Base-by-base conservation (phyloP, 176 grass and related monocot genomes). In the Aegilops speltoides region DNA sequence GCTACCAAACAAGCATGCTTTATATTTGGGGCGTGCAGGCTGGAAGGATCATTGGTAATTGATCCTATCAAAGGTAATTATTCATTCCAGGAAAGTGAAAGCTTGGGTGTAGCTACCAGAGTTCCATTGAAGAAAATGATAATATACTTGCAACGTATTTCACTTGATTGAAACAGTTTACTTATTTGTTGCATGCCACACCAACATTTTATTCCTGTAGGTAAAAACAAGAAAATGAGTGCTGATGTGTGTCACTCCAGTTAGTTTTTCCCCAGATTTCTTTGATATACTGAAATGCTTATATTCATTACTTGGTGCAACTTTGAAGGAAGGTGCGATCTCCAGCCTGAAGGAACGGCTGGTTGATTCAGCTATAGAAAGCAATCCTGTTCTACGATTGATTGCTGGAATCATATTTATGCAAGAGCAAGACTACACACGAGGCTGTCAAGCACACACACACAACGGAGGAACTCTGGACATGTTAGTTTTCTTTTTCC, bases 381-480 rank as follows among this genome's bases (percentile, higher is more conserved):
- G 32, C 32, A 32, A 32, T 32, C 32, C 32, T 32, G 32, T 32
- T 32, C 32, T 32, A 3, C 32, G 32, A 32, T 32, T 32, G 32
- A 32, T 32, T 32, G 32, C 32, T 32, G 32, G 32, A 32, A 32
- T 32, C 32, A 32, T 32, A 32, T 32, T 32, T 32, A 32, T 32
- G 32, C 32, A 32, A 32, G 32, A 32, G 32, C 32, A 32, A 32
- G 32, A 32, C 32, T 32, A 32, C 3, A 32, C 32, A 32, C 32
- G 32, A 32, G 2, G 32, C 3, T 32, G 32, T 32, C 32, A 32
- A 32, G 32, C 2, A 32, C 32, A 32, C 32, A 87, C 90, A 25
- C 88, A 92, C 79, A 84, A 92, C 83, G 92, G 91, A 37, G 89
- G 91, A 90, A 94, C 84, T 45, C 64, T 93, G 78, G 89, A 94